Base-by-base conservation (phyloP, 257 asterid genomes). In the Scutellaria minor region DNA sequence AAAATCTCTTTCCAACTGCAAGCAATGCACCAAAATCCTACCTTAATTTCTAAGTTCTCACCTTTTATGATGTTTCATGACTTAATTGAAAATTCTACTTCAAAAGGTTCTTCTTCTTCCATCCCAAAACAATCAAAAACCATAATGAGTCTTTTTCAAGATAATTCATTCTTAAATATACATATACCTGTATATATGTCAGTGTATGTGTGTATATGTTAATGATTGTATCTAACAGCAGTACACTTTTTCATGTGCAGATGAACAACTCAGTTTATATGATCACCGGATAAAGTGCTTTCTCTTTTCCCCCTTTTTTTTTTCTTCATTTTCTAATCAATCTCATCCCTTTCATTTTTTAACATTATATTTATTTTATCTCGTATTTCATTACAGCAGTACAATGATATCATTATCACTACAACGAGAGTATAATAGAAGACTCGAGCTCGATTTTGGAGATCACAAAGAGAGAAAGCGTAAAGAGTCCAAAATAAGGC, bases 401-500 rank as follows among this genome's bases (percentile, higher is more conserved):
- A 63, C 11, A 63, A 44, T 44, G 9, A 58, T 13, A 35, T 12
- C 2, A 6, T 18, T 18, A 18, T 7, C 10, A 11, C 9, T 18
- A 9, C n/a, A 53, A 56, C 15, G 15, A 24, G n/a, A 5, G 62
- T 14, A 6, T 4, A 55, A 55, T 0, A 10, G 12, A 59, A 35
- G 48, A 18, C 41, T 68, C 1, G 18, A 56, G 2, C 1, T 40
- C 40, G 52, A 60, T 78, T 31, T 31, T 66, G 85, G 76, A 79
- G 63, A 76, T 66, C 70, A 50, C 85, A 70, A 84, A 55, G 74
- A 48, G 54, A 66, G 37, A 60, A 45, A 3, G 9, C 14, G 40
- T 61, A 74, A n/a, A n/a, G 65, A 57, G 77, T 51, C 84, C 77
- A 73, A 76, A 76, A 70, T 9, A 82, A 85, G 73, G 47, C 72